Evolutionary conservation across 768 basidiomycete genomes (phyloP).

Genomic region (Amanita fuliginea): DNA sequence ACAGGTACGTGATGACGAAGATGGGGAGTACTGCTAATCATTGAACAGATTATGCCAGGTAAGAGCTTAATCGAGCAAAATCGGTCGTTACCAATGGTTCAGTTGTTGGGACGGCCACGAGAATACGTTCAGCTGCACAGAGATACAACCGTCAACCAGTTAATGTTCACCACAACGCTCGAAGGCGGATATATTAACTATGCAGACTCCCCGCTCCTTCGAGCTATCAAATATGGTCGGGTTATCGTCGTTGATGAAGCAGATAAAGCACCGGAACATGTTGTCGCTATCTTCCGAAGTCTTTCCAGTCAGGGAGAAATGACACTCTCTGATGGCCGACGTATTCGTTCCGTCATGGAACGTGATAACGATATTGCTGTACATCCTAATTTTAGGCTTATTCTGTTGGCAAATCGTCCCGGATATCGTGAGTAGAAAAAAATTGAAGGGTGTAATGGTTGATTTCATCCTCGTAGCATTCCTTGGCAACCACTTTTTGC

Average conservation of each 20-base stretch:
- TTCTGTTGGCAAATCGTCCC: constrained; percentile 56
- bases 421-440: constrained; percentile 43
- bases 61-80: not conserved
- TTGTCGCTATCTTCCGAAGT: constrained; percentile 61
- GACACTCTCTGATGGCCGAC: constrained; percentile 51
- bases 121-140: constrained; percentile 65
- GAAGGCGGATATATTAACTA: constrained; percentile 45
- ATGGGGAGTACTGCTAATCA: not conserved
- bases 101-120: constrained; percentile 50
- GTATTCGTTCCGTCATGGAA: constrained; percentile 35
- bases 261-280: constrained; percentile 65
- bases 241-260: constrained; percentile 65
- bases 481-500: constrained; percentile 63
- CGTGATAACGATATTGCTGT: constrained; percentile 46
- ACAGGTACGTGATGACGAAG: constrained; percentile 27
- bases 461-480: constrained; percentile 35
- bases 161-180: constrained; percentile 58
- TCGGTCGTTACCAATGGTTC: not conserved
- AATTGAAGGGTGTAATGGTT: not conserved
- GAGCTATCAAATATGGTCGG: constrained; percentile 49
- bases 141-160: constrained; percentile 59
- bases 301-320: constrained; percentile 56
- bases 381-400: constrained; percentile 52
- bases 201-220: constrained; percentile 55
- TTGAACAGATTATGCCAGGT: constrained; percentile 43